Conservation (phyloP, 2,329 filamentous ascomycete genomes). For the Fusarium burgessii region DNA sequence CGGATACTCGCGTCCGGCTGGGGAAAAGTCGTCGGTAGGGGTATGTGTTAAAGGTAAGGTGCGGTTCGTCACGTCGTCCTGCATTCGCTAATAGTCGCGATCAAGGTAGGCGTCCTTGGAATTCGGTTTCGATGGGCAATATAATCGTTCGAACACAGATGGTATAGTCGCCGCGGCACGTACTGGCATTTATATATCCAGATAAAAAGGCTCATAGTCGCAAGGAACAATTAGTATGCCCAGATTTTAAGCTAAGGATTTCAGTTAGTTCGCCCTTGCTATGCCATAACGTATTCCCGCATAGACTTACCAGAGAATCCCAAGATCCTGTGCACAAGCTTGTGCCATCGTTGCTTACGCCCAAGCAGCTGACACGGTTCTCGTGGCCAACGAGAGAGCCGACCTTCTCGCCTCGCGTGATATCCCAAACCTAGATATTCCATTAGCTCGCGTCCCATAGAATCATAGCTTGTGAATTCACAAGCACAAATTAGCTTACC, state of each 20-base stretch:
- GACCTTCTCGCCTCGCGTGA: constrained; percentile 95
- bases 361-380: constrained; percentile 98
- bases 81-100: constrained; percentile 54
- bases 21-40: constrained; percentile 45
- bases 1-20: constrained; percentile 42
- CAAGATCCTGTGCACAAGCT: constrained; percentile 99
- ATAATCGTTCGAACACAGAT: constrained; percentile 50
- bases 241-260: constrained; percentile 81
- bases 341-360: constrained; percentile 98
- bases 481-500: constrained; percentile 65
- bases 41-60: constrained; percentile 49
- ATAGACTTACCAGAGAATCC: constrained; percentile 90
- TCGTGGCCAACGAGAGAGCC: constrained; percentile 97
- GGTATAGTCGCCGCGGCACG: constrained; percentile 44
- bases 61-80: constrained; percentile 57
- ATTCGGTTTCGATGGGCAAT: constrained; percentile 48
- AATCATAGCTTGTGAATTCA: background rate
- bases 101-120: constrained; percentile 48
- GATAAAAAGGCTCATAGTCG: constrained; percentile 45
- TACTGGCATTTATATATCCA: constrained; percentile 49
- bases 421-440: constrained; percentile 88
- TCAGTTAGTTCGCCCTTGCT: constrained; percentile 17
- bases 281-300: background rate
- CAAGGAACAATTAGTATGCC: constrained; percentile 72
- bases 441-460: constrained; percentile 13